Evolutionary conservation across 2,329 filamentous ascomycete genomes (phyloP), one percentile per base, ranked within the genome.

Genomic region (Ophiocordyceps camponoti-saundersi): DNA sequence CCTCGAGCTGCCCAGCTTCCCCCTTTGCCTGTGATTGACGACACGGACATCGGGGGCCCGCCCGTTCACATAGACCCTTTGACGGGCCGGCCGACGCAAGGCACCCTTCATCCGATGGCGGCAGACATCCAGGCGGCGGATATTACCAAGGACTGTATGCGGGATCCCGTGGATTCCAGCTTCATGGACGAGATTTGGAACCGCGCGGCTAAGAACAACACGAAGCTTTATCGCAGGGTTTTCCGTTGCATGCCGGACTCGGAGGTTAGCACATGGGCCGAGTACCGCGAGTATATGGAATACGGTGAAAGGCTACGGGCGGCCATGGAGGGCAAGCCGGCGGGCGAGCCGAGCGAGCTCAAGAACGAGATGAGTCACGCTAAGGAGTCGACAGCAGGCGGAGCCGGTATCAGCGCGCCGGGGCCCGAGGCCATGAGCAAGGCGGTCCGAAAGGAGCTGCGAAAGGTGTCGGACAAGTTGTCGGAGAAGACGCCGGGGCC

Each of bases 181-280:
- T 98, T 98, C 64, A 85, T 86, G 59, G 77, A 92, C 43, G 85
- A 94, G 51, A 80, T 86, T 2, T 98, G 93, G 93, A 80, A 82
- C 53, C 74, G 79, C 18, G 80, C 88, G 46, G 92, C 92, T 1
- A 80, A 84, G 52, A 96, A 96, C 68, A 98, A 98, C 61, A 98
- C 92, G 3, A 90, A 88, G 59, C 75, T 98, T 44, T 98, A 85
- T 66, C 83, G 92, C 30, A 79, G 84, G 50, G 90, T 98, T 10
- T 98, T 98, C 69, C 80, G 89, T 44, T 95, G 89, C 63, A 93
- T 94, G 85, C 92, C 92, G 1, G 92, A 98, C 61, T 95, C 81
- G 46, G 87, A 95, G 58, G 92, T 95, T 23, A 82, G 79, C 52
- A 90, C 84, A 42, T 98, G 92, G 92, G 80, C 84, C 53, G 85